Evolutionary conservation across 2,329 filamentous ascomycete genomes (phyloP).

Genomic region (Epichloe bromicola): DNA sequence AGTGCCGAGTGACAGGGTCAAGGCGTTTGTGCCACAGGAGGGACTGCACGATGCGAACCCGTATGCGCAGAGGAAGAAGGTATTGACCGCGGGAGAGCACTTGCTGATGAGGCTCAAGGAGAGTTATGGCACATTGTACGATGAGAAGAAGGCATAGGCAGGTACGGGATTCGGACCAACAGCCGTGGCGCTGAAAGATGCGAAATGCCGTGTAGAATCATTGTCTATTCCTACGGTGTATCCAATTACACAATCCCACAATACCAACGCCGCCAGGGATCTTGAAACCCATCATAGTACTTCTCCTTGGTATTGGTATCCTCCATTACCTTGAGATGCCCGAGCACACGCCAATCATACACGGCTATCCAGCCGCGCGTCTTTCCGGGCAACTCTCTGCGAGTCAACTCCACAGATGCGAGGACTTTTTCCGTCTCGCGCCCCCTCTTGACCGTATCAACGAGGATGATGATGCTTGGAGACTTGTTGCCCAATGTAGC

Average conservation of each 20-base stretch:
- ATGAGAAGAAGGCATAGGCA: constrained; percentile 17
- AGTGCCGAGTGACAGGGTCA: constrained; percentile 48
- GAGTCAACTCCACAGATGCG: constrained; percentile 17
- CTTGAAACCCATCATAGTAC: constrained; percentile 21
- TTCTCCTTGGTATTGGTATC: constrained; percentile 16
- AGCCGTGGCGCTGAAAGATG: background rate
- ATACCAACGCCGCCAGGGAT: constrained; percentile 32
- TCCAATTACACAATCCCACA: constrained; percentile 25
- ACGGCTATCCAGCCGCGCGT: constrained; percentile 26
- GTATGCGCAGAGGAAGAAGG: constrained; percentile 39
- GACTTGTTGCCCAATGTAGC: background rate
- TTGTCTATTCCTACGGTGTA: no score
- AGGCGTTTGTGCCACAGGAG: constrained; percentile 22
- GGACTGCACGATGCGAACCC: constrained; percentile 26
- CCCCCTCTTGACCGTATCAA: constrained; percentile 24
- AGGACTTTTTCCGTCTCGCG: constrained; percentile 21
- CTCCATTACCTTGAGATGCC: constrained; percentile 27
- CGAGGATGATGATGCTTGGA: constrained; percentile 18
- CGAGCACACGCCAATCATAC: constrained; percentile 35
- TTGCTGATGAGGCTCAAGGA: constrained; percentile 46
- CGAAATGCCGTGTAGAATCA: no score
- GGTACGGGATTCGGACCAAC: background rate
- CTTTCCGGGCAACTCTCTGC: constrained; percentile 15
- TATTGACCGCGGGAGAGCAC: constrained; percentile 52
- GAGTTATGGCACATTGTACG: constrained; percentile 44